A percentile compares a stretch with the other conserved stretches of the same genome.
Conservation (phyloP, 176 grass and related monocot genomes). For the Panicum miliaceum region DNA sequence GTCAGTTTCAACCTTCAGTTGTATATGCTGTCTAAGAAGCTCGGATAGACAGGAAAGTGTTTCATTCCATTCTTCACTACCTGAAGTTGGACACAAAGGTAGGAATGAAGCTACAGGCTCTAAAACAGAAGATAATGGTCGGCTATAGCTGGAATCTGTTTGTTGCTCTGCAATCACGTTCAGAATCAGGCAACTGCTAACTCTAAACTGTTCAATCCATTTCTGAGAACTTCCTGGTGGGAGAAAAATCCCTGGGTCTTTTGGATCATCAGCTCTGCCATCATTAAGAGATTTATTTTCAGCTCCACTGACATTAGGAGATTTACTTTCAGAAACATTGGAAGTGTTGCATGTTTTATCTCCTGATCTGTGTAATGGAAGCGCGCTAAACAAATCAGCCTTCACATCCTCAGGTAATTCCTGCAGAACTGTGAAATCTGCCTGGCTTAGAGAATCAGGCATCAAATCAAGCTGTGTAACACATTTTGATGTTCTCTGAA, state of each 20-base stretch:
- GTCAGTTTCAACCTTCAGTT: constrained; percentile 74
- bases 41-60: constrained; percentile 42
- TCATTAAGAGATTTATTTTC: constrained; percentile 31
- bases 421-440: constrained; percentile 65
- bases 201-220: constrained; percentile 67
- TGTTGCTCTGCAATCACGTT: constrained; percentile 57
- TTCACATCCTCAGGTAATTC: constrained; percentile 78
- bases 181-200: constrained; percentile 55
- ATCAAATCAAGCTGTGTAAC: constrained; percentile 57
- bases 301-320: constrained; percentile 18
- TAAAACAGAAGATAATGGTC: constrained; percentile 63
- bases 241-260: constrained; percentile 28
- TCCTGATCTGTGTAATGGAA: constrained; percentile 65
- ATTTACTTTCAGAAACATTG: constrained; percentile 38
- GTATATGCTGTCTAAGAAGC: constrained; percentile 71
- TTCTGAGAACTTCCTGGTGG: constrained; percentile 49
- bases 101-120: constrained; percentile 51
- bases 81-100: constrained; percentile 42
- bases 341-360: constrained; percentile 40
- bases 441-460: constrained; percentile 79
- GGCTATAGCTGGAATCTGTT: constrained; percentile 32
- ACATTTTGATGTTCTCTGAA: constrained; percentile 14
- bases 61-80: constrained; percentile 64
- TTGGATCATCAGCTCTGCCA: constrained; percentile 38
- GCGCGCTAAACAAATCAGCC: constrained; percentile 58